These are phyloP conservation scores for Alternaria consortialis DNA, from an alignment of 2,329 filamentous ascomycete genomes.

Conservation along the genomic window DNA sequence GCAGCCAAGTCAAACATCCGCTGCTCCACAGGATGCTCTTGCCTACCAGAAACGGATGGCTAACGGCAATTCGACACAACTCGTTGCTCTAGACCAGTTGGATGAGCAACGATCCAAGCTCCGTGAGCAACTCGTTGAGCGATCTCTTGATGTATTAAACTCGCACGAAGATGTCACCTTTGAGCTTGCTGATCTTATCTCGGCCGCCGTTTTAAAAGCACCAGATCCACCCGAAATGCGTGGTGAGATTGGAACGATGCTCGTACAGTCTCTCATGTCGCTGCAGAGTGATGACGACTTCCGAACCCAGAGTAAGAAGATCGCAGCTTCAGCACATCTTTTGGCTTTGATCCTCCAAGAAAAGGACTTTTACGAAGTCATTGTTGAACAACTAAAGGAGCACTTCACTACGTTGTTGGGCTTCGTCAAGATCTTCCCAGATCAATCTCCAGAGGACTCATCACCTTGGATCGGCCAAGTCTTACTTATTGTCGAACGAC, in stretches of 20 bases:
- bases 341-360: slow-evolving; percentile 88
- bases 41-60: slow-evolving; percentile 47
- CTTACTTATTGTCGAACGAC: slow-evolving; percentile 85
- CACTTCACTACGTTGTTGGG: slow-evolving; percentile 78
- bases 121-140: slow-evolving; percentile 81
- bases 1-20: slow-evolving; percentile 21
- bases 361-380: slow-evolving; percentile 78
- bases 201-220: slow-evolving; percentile 71
- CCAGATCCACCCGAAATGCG: slow-evolving; percentile 67
- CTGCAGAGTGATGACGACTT: slow-evolving; percentile 67
- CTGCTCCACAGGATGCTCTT: slow-evolving; percentile 34
- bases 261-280: slow-evolving; percentile 83
- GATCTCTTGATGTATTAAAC: slow-evolving; percentile 88
- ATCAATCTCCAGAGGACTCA: slow-evolving; percentile 76
- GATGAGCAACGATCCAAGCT: slow-evolving; percentile 78
- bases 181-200: slow-evolving; percentile 87
- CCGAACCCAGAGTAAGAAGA: slow-evolving; percentile 68
- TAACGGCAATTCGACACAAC: slow-evolving; percentile 46
- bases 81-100: slow-evolving; percentile 77
- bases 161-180: slow-evolving; percentile 89
- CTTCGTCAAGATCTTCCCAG: slow-evolving; percentile 77
- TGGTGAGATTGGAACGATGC: slow-evolving; percentile 80
- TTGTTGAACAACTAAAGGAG: slow-evolving; percentile 76
- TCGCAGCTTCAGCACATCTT: slow-evolving; percentile 91
- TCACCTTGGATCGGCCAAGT: slow-evolving; percentile 93